Conservation (phyloP, 1,139 yeast species). For the Diutina mesorugosa region DNA sequence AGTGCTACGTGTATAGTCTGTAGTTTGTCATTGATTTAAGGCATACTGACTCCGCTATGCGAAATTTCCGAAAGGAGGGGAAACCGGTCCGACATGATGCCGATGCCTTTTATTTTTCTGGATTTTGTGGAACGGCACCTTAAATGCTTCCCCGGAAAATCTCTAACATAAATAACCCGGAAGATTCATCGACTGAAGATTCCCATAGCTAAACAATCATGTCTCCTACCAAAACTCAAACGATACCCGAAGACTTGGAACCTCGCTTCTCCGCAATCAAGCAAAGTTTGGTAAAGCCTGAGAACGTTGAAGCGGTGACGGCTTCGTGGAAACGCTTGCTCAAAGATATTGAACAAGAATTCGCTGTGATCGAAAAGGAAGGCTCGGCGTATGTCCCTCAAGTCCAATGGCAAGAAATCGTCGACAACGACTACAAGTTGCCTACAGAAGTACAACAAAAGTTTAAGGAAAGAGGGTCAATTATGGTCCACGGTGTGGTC, state of each 20-base stretch:
- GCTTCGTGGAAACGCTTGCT: conserved; percentile 13
- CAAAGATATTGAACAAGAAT: conserved; percentile 9
- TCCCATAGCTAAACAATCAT: background rate
- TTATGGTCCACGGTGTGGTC: conserved; percentile 13
- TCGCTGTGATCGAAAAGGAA: conserved; percentile 7
- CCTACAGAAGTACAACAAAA: conserved; percentile 7
- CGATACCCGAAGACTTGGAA: conserved; percentile 6
- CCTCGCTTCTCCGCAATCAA: conserved; percentile 8
- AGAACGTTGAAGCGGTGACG: conserved; percentile 11
- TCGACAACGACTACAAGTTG: conserved; percentile 6
- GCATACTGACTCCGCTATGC: background rate
- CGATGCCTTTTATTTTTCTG: background rate
- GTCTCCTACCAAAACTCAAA: conserved; percentile 4
- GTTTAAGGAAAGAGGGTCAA: conserved; percentile 9
- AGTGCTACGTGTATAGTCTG: too few relatives aligned
- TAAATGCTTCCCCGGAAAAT: background rate
- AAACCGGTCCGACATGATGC: background rate
- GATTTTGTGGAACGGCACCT: background rate
- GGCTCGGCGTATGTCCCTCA: conserved; percentile 10
- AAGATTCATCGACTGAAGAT: background rate
- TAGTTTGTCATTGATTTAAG: too few relatives aligned
- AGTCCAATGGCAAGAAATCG: conserved; percentile 9
- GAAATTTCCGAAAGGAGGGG: background rate
- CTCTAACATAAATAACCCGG: background rate
- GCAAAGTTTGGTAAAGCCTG: conserved; percentile 10